Percentiles rank a stretch among this genome's conserved stretches.
Conservation (phyloP, 202 grass and related monocot genomes). For the Eragrostis tef region DNA sequence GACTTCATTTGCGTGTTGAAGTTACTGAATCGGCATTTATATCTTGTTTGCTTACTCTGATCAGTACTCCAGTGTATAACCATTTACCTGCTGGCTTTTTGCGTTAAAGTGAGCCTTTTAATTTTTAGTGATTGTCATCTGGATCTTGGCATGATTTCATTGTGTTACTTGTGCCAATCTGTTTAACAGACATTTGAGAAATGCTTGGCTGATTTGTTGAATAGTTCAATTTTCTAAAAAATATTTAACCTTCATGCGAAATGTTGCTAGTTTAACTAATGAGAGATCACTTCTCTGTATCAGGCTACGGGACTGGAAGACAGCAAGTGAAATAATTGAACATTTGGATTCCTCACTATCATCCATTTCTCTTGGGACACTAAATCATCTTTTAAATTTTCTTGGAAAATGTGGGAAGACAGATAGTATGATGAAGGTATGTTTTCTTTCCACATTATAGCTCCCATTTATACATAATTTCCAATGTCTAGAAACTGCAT, state of each 20-base stretch:
- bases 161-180: slow-evolving; percentile 4
- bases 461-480: slow-evolving; percentile 26
- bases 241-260: slow-evolving; percentile 6
- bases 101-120: background rate
- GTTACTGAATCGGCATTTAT: background rate
- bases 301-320: slow-evolving; percentile 89
- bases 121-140: slow-evolving; percentile 15
- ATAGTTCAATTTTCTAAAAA: too few relatives aligned
- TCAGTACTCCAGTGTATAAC: background rate
- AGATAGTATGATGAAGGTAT: slow-evolving; percentile 94
- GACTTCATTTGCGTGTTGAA: background rate
- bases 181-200: background rate
- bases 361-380: slow-evolving; percentile 67
- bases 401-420: slow-evolving; percentile 91
- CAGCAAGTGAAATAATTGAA: slow-evolving; percentile 73
- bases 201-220: slow-evolving; percentile 21
- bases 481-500: background rate
- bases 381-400: slow-evolving; percentile 90
- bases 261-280: slow-evolving; percentile 21
- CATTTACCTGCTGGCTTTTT: background rate
- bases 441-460: slow-evolving; percentile 22
- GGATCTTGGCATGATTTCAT: slow-evolving; percentile 16
- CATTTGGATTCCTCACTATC: slow-evolving; percentile 74
- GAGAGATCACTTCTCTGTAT: slow-evolving; percentile 34
- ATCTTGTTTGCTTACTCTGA: slow-evolving; percentile 11